Percentiles rank a stretch among this genome's conserved stretches.
Evolutionary conservation across 1,139 yeast species (phyloP).

Genomic region (Yamadazyma oceani): DNA sequence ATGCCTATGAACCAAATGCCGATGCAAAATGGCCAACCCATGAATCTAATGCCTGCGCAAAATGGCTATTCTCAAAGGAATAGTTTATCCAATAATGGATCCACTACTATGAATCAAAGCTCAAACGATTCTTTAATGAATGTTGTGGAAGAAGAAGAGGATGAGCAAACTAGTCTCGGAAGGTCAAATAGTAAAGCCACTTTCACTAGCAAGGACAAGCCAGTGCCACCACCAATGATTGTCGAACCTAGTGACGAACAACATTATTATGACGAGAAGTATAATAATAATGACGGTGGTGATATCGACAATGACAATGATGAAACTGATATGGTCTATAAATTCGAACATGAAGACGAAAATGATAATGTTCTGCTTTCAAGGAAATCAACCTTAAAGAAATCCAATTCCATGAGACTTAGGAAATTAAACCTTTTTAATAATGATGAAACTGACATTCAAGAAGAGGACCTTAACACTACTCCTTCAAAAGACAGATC

Average conservation of each 20-base stretch:
- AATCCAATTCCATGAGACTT: constrained; percentile 43
- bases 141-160: constrained; percentile 44
- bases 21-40: constrained; percentile 6
- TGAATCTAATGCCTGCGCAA: constrained; percentile 6
- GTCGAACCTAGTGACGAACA: constrained; percentile 13
- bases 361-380: constrained; percentile 27
- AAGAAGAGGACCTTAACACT: constrained; percentile 12
- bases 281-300: constrained; percentile 28
- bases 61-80: constrained; percentile 5
- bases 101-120: constrained; percentile 11
- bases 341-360: constrained; percentile 29
- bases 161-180: constrained; percentile 6
- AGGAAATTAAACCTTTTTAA: constrained; percentile 43
- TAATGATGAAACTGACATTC: constrained; percentile 14
- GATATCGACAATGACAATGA: constrained; percentile 21
- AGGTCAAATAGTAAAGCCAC: neutral
- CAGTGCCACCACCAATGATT: constrained; percentile 9
- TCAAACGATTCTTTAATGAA: constrained; percentile 43
- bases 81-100: neutral
- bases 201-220: constrained; percentile 1
- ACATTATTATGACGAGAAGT: constrained; percentile 21
- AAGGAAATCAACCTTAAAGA: constrained; percentile 40
- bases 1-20: constrained; percentile 8
- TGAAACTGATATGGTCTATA: constrained; percentile 33
- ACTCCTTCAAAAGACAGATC: constrained; percentile 13